Percentiles rank a stretch among this genome's conserved stretches.
These are phyloP conservation scores for Carex littledalei DNA, from an alignment of 176 grass and related monocot species.

Conservation along the genomic window DNA sequence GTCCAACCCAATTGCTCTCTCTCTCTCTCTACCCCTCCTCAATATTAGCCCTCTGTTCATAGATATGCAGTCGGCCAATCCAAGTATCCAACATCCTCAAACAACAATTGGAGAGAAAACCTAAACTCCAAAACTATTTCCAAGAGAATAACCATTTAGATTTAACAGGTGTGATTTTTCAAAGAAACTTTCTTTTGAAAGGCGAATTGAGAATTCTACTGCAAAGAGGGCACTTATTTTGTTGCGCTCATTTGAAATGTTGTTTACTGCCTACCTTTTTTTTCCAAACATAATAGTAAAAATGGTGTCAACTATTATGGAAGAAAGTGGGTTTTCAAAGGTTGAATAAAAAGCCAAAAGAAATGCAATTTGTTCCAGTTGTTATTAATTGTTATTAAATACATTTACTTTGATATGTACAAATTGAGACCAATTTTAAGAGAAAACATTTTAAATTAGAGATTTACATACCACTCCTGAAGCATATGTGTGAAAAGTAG, in stretches of 20 bases:
- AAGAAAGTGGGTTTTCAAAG: background rate
- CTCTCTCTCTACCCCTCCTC: too few species aligned
- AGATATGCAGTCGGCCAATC: too few species aligned
- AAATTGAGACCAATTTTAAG: background rate
- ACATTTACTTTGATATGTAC: background rate
- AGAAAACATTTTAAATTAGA: background rate
- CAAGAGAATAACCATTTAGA: background rate
- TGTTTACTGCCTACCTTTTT: background rate
- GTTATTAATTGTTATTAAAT: background rate
- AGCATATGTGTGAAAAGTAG: background rate
- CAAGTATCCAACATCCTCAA: too few species aligned
- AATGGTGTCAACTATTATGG: background rate
- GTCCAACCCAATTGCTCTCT: too few species aligned
- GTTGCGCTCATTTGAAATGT: background rate
- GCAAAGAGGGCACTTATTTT: background rate
- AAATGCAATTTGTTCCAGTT: background rate
- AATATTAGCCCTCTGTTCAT: too few species aligned
- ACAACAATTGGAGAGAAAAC: background rate
- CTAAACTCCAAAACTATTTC: background rate
- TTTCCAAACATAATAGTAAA: background rate
- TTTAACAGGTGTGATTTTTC: background rate
- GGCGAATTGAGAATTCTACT: background rate
- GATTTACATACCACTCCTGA: background rate
- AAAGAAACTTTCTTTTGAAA: background rate
- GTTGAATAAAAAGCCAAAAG: background rate